Evolutionary conservation across 257 asterid genomes (phyloP), one percentile per base, ranked within the genome.

Genomic region (Mitragyna speciosa): DNA sequence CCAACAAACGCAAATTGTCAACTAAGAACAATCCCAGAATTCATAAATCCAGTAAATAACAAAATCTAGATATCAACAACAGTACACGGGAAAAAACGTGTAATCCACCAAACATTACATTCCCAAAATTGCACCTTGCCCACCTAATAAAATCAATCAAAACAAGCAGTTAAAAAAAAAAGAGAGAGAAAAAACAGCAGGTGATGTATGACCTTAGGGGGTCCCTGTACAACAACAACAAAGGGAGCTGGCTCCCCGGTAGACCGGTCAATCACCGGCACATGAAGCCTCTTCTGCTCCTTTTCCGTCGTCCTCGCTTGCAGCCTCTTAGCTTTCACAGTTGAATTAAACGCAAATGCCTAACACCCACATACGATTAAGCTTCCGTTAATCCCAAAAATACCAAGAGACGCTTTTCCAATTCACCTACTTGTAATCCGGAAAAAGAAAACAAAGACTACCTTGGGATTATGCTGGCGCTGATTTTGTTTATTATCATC

Each of bases 221-320:
- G 99, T 70, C 99, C 98, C 77, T 95, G 99, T 39, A 95, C 93
- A 24, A 93, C 98, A 82, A 95, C 84, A 75, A 95, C 98, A 69
- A 84, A 93, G 1, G 98, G 99, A 79, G 99, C 96, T 43, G 99
- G 97, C 82, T 95, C 99, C 31, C 97, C 99, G 3, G 83, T 83
- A 63, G 86, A 78, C 61, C 98, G 89, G 72, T 96, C 99, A 75
- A 91, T 84, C 19, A 86, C 89, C 10, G 99, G 98, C 41, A 96
- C 86, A 84, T 93, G 99, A 84, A 96, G 96, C 89, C 94, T 84
- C 80, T 89, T 89, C 86, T 96, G 98, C 87, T 93, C 98, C 88
- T 96, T 96, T 88, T 96, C 98, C 16, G 97, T 91, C 28, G 97
- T 84, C 82, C 91, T 89, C 5, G 98, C 66, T 82, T 90, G 98